A percentile compares a stretch with the other conserved stretches of the same genome.
Conservation (phyloP, 345 rosid species). For the Noccaea caerulescens region DNA sequence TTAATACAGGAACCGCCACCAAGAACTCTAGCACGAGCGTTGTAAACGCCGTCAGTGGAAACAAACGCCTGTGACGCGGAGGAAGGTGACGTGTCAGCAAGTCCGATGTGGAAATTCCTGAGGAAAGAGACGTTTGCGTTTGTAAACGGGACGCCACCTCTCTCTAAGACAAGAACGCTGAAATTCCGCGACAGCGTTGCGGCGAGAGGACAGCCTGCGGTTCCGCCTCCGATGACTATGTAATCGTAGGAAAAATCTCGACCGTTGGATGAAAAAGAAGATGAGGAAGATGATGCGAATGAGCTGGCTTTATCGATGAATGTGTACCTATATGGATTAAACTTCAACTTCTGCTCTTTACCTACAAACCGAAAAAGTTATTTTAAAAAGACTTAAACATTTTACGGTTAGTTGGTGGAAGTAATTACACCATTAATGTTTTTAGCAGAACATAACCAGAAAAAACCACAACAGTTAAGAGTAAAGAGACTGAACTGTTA, state of each 20-base stretch:
- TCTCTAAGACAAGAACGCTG: constrained; percentile 80
- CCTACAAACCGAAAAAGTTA: neutral
- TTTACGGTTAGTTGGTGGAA: constrained; percentile 35
- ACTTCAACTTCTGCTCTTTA: constrained; percentile 42
- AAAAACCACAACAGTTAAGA: constrained; percentile 7
- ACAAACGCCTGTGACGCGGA: constrained; percentile 86
- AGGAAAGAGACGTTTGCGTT: constrained; percentile 88
- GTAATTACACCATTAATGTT: constrained; percentile 37
- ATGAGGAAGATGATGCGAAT: constrained; percentile 62
- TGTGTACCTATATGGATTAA: constrained; percentile 55
- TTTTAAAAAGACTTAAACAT: neutral
- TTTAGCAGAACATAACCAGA: constrained; percentile 1
- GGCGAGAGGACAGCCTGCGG: constrained; percentile 96
- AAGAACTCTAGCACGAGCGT: constrained; percentile 85
- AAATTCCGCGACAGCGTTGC: constrained; percentile 82
- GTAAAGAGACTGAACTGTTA: constrained; percentile 28
- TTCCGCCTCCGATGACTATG: constrained; percentile 92
- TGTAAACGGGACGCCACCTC: constrained; percentile 95
- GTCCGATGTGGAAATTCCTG: constrained; percentile 71
- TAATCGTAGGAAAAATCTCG: constrained; percentile 64
- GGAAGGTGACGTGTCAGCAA: constrained; percentile 75
- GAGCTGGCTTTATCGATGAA: constrained; percentile 85
- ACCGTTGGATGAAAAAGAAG: constrained; percentile 56
- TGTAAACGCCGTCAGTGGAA: constrained; percentile 92
- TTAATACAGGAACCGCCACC: constrained; percentile 94